Base-by-base conservation (phyloP, 1,284 basidiomycete species). In the Chondrostereum purpureum region DNA sequence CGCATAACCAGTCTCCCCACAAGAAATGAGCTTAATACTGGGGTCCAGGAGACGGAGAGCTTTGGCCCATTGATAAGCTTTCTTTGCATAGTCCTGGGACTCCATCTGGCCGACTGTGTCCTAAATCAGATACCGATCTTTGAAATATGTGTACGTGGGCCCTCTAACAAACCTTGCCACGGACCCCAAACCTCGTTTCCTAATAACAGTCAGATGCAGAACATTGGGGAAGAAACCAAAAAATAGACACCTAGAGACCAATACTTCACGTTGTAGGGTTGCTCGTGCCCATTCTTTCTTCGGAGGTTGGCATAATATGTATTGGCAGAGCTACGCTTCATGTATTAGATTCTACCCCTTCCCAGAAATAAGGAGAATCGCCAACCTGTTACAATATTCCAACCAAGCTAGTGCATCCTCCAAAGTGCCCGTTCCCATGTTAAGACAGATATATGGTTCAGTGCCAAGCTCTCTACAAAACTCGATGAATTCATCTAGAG, bases 391-490 rank as follows among this genome's bases (percentile, higher is more conserved):
- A 56, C 79, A 82, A 59, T 83, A 83, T 50, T 83, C 80, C 18
- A 83, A 54, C 79, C 80, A 83, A 2, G 70, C 73, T n/a, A 84
- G 62, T 0, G 79, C 78, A 43, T 81, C 79, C 48, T 80, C 76
- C 17, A 77, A 62, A 0, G 77, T 77, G 2, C 79, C 79, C 0
- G 78, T 80, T 5, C 78, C 79, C 79, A 82, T 80, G 61, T 83
- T 81, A 42, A 82, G 55, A 51, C 78, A 79, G 39, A 83, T 72
- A 57, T 74, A 82, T 2, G 80, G 80, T 58, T 83, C 79, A 10
- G 67, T 68, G 20, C 65, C 71, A 20, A 73, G 64, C 38, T 61
- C 65, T 37, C 66, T 67, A 53, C 72, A 78, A 71, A 70, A 75
- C 42, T 60, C 52, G 17, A 73, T 68, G 53, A 73, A 72, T 47